Evolutionary conservation across 768 basidiomycete species (phyloP).

Genomic region (Pleurotus tuoliensis): DNA sequence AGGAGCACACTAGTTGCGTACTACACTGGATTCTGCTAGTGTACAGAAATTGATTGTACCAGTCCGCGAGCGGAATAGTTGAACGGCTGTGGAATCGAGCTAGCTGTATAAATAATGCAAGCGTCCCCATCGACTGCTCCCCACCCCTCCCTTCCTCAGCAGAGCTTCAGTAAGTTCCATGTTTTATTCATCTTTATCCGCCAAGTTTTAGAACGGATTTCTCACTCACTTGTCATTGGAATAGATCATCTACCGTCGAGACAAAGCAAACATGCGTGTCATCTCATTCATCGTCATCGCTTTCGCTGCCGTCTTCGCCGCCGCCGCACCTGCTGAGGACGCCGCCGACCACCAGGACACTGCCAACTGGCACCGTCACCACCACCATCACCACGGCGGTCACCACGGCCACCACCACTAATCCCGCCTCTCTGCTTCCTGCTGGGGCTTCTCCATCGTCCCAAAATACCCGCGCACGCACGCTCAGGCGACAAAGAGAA

Average conservation of each 20-base stretch:
- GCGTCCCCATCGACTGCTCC: neutral
- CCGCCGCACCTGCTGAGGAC: neutral
- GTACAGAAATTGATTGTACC: neutral
- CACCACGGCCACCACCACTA: neutral
- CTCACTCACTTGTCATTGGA: too few relatives aligned
- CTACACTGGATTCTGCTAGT: neutral
- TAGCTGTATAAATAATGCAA: neutral
- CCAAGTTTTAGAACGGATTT: neutral
- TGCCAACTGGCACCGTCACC: neutral
- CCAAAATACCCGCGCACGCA: too few relatives aligned
- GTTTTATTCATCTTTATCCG: neutral
- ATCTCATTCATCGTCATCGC: neutral
- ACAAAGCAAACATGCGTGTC: neutral
- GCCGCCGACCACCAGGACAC: neutral
- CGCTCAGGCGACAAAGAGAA: too few relatives aligned
- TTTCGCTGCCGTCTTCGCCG: neutral
- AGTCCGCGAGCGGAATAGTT: neutral
- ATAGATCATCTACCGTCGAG: neutral
- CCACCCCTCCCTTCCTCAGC: neutral
- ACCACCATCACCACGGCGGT: neutral
- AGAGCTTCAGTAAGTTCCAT: neutral
- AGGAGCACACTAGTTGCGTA: neutral
- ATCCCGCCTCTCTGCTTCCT: slow-evolving; percentile 24
- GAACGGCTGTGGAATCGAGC: neutral
- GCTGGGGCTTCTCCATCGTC: slow-evolving; percentile 38